Base-by-base conservation (phyloP, 106 monocot species). In the Posidonia australis region DNA sequence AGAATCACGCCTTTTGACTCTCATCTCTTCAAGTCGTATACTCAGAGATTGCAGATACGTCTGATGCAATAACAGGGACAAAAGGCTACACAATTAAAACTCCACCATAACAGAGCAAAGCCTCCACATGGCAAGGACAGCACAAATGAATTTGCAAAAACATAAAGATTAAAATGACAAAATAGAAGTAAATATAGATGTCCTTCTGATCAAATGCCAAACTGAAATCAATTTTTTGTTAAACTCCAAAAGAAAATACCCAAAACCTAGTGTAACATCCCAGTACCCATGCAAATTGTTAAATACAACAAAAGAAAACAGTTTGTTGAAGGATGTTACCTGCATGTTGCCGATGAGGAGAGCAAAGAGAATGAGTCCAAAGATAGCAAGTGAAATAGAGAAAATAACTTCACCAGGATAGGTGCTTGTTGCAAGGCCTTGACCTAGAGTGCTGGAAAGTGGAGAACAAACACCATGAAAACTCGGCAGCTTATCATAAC, bases 261-360 rank as follows among this genome's bases (percentile, higher is more conserved):
- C n/a, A n/a, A n/a, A n/a, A n/a, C n/a, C n/a, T n/a, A n/a, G n/a
- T n/a, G n/a, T n/a, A n/a, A 36, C 36, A 36, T 36, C 7, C 7
- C 36, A 2, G 36, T 36, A 36, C 36, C 7, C 7, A n/a, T 7
- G 7, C 36, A 36, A 36, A 36, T 36, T 48, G 10, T n/a, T 26
- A 27, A 57, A 13, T 9, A 10, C 18, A 9, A 44, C 10, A 30
- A 46, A 13, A 66, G 1, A 49, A 30, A 46, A 45, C 22, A 60
- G 49, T 51, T 9, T 24, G 6, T 17, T 24, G n/a, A 51, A 23
- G 12, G 16, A 59, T 26, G 18, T 67, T 76, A 80, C 88, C 85
- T 85, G 96, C 87, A 98, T 90, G 78, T 98, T 98, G 22, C 96
- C 90, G 59, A 98, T 98, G 49, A 91, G 90, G 42, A 98, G 84